phyloP scores from a whole-genome alignment of 2,329 filamentous ascomycete genomes.

The Paecilomyces niveus region DNA sequence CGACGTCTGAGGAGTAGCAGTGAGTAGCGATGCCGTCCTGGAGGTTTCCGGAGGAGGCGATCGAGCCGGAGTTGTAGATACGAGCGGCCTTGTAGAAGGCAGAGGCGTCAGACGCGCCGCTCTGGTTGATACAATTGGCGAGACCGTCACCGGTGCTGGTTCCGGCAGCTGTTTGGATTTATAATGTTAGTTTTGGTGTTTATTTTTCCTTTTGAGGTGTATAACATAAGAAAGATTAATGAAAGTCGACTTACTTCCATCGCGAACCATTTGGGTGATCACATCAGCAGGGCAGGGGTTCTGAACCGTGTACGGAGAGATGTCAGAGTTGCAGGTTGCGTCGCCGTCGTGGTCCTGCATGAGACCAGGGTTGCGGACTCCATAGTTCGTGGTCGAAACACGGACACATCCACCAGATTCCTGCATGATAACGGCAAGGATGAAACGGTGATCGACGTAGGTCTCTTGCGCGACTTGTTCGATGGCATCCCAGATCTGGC shows the following conservation, averaged over 20 bases:
- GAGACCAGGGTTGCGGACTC: constrained; percentile 16
- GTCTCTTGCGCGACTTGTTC: constrained; percentile 14
- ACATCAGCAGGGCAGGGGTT: constrained; percentile 17
- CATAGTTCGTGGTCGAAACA: constrained; percentile 12
- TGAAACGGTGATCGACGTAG: constrained; percentile 22
- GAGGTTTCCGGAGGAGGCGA: constrained; percentile 18
- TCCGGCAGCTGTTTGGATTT: constrained; percentile 15
- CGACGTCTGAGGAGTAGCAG: constrained; percentile 47
- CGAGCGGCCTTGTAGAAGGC: constrained; percentile 19
- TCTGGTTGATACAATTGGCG: constrained; percentile 21
- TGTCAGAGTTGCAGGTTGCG: constrained; percentile 27
- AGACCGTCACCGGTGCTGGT: constrained; percentile 28
- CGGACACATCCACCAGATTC: constrained; percentile 21
- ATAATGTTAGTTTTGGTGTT: neutral
- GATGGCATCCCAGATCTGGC: constrained; percentile 10
- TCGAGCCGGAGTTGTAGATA: constrained; percentile 29
- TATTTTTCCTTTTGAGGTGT: constrained; percentile 1
- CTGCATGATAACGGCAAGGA: constrained; percentile 27
- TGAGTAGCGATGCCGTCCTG: constrained; percentile 32
- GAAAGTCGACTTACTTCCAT: constrained; percentile 19
- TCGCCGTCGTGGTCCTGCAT: constrained; percentile 34
- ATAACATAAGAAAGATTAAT: too few species aligned
- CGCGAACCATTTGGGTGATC: constrained; percentile 33
- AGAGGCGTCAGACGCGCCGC: constrained; percentile 10
- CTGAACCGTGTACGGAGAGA: constrained; percentile 6